These are phyloP conservation scores for Phaeosphaeriaceae sp. DNA, from an alignment of 2,329 filamentous ascomycete genomes.

Conservation along the genomic window DNA sequence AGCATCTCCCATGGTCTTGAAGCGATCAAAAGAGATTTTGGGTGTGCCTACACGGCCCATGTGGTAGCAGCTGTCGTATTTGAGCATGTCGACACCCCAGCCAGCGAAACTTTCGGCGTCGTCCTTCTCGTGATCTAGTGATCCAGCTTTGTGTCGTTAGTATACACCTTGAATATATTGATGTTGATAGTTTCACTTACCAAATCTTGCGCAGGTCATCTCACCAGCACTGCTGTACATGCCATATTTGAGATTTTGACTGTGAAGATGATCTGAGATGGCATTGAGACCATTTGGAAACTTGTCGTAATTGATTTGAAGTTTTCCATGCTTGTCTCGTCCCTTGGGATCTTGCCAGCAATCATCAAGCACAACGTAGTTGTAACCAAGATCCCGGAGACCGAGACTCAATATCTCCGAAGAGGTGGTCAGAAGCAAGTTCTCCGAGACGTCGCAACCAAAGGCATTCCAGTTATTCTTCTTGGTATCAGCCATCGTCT, in stretches of 20 bases:
- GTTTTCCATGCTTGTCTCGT: constrained; percentile 50
- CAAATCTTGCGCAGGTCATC: constrained; percentile 64
- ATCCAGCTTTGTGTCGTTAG: constrained; percentile 26
- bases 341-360: constrained; percentile 62
- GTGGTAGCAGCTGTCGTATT: constrained; percentile 49
- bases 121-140: constrained; percentile 32
- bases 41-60: constrained; percentile 37
- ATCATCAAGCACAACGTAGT: constrained; percentile 68
- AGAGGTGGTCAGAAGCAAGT: constrained; percentile 34
- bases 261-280: constrained; percentile 52
- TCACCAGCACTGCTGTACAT: constrained; percentile 68
- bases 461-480: constrained; percentile 38
- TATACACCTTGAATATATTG: neutral
- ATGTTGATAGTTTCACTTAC: constrained; percentile 23
- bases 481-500: constrained; percentile 3
- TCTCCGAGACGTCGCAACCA: constrained; percentile 37
- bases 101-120: constrained; percentile 36
- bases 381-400: constrained; percentile 38
- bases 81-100: constrained; percentile 48
- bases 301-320: constrained; percentile 58
- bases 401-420: constrained; percentile 31
- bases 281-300: constrained; percentile 68
- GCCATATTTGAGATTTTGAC: constrained; percentile 65
- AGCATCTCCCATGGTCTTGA: constrained; percentile 37
- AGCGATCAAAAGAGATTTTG: constrained; percentile 33